phyloP scores from a whole-genome alignment of 2,329 filamentous ascomycete genomes.

The Colletotrichum orbiculare region DNA sequence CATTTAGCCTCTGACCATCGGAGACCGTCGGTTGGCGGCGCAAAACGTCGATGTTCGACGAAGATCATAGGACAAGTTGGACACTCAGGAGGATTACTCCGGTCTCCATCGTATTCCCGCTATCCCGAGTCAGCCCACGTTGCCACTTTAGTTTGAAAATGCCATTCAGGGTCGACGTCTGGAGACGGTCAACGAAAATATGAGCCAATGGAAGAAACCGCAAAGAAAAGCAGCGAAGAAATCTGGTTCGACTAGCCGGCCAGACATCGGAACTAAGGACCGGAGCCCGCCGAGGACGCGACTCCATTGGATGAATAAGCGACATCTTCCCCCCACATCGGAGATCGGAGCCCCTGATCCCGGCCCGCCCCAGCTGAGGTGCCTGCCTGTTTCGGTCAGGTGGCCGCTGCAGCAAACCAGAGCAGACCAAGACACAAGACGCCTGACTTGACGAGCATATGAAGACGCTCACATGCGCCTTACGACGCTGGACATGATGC shows the following conservation, averaged over 20 bases:
- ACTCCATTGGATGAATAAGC: constrained; percentile 9
- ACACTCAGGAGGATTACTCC: constrained; percentile 4
- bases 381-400: constrained; percentile 33
- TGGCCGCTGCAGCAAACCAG: constrained; percentile 23
- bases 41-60: too few species aligned
- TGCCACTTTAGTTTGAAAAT: background rate
- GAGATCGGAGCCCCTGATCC: background rate
- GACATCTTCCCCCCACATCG: background rate
- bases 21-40: too few species aligned
- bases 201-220: constrained; percentile 13
- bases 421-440: background rate
- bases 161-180: background rate
- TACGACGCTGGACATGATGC: background rate
- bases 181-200: background rate
- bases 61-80: background rate
- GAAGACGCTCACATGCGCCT: constrained; percentile 20
- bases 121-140: constrained; percentile 27
- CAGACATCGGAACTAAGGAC: constrained; percentile 1
- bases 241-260: constrained; percentile 19
- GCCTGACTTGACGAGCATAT: constrained; percentile 6
- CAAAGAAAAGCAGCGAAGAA: constrained; percentile 8
- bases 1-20: too few species aligned
- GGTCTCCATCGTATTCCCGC: constrained; percentile 11
- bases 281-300: constrained; percentile 20
- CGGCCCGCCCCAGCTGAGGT: background rate